Evolutionary conservation across 2,329 filamentous ascomycete species (phyloP).

Genomic region (Fusarium sp.): DNA sequence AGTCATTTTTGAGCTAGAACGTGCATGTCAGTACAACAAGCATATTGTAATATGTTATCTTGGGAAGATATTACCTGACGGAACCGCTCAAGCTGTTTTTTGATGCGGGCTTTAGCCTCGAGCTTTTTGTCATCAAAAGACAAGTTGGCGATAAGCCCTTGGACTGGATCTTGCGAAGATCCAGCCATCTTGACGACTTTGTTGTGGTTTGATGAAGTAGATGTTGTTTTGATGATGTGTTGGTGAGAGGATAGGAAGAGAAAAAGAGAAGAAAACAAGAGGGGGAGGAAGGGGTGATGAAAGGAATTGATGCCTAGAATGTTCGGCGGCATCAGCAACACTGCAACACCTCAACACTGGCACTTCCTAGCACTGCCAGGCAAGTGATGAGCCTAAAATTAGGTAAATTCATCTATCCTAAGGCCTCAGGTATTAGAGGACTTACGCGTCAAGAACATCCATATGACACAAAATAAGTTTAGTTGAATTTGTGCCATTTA

Average conservation of each 20-base stretch:
- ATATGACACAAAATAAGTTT: too few species aligned
- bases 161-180: neutral
- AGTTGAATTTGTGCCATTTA: too few species aligned
- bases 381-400: neutral
- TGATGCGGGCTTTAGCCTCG: neutral
- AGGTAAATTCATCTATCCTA: neutral
- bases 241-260: neutral
- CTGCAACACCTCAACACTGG: neutral
- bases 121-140: neutral
- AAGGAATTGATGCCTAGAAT: neutral
- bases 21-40: neutral
- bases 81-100: neutral
- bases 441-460: neutral
- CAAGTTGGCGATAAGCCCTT: neutral
- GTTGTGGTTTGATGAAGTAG: neutral
- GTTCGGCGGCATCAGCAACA: neutral
- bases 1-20: neutral
- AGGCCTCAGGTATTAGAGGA: neutral
- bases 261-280: neutral
- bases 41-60: too few species aligned
- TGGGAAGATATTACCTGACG: neutral
- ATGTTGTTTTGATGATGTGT: neutral
- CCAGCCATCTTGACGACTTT: neutral
- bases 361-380: neutral
- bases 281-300: neutral